Evolutionary conservation across 2,329 filamentous ascomycete genomes (phyloP).

Genomic region (Lachnellula subtilissima): DNA sequence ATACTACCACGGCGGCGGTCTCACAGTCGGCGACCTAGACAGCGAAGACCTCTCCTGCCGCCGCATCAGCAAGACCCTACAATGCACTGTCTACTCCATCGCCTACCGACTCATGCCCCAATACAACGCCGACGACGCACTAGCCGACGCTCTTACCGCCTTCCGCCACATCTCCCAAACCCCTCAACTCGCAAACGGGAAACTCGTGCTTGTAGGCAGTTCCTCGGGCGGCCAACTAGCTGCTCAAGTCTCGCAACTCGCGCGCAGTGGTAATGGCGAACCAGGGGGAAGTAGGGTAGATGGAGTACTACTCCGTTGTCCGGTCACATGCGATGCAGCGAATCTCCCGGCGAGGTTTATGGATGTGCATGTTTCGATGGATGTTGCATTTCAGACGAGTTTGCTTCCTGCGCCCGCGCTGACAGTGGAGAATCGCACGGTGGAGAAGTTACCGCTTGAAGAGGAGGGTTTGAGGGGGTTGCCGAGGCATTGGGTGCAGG

Average conservation of each 20-base stretch:
- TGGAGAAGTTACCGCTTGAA: conserved; percentile 39
- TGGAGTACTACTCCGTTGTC: conserved; percentile 43
- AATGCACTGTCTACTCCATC: conserved; percentile 39
- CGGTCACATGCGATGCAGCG: conserved; percentile 43
- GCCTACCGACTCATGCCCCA: conserved; percentile 43
- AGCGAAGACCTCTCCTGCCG: conserved; percentile 46
- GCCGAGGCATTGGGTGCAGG: conserved; percentile 42
- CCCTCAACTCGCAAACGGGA: background rate
- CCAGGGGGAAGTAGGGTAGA: conserved; percentile 27
- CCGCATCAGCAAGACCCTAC: conserved; percentile 34
- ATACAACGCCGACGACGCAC: conserved; percentile 36
- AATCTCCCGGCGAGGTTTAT: conserved; percentile 36
- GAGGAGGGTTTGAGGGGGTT: conserved; percentile 27
- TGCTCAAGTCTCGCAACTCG: conserved; percentile 37
- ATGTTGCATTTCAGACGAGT: conserved; percentile 33
- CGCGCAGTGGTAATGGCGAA: conserved; percentile 1
- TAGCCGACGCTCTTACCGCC: conserved; percentile 39
- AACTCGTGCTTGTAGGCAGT: conserved; percentile 38
- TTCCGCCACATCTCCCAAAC: conserved; percentile 30
- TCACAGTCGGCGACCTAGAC: conserved; percentile 44
- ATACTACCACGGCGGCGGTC: conserved; percentile 46
- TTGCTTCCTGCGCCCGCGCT: conserved; percentile 33
- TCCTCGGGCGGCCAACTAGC: conserved; percentile 47
- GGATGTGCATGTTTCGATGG: conserved; percentile 37
- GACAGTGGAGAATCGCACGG: conserved; percentile 34